Base-by-base conservation (phyloP, 2,329 filamentous ascomycete genomes). In the Falciphora oryzae region DNA sequence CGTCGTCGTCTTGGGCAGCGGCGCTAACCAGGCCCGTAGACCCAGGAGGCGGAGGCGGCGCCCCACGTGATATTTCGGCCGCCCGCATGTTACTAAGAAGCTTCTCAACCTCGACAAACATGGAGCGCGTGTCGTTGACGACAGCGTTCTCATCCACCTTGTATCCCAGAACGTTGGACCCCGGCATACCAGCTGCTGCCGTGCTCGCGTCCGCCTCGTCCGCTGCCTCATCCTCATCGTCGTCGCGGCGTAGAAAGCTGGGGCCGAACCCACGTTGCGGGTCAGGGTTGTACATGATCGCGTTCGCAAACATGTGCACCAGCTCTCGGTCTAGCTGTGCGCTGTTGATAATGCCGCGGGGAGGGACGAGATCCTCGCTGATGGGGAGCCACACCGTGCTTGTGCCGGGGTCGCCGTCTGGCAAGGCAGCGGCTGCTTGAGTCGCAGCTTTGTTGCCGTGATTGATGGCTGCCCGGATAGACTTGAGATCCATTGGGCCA, bases 241-340 rank as follows among this genome's bases (percentile, higher is more conserved):
- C 72, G 57, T 78, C 71, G 57, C 78, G 71, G 65, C 78, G 77
- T 70, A 85, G 75, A 68, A 93, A 90, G 0, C 82, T 79, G 2
- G 83, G 80, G 0, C 89, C 89, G 13, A 89, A 86, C 0, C 90
- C 89, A 31, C 89, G 85, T 69, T 90, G 82, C 0, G 89, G 88
- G 67, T 96, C 92, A 0, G 91, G 88, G 71, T 98, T 98, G 80
- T 97, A 99, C 95, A 99, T 98, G 76, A 97, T 90, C 25, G 95
- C 94, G 72, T 98, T 98, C 69, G 93, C 92, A 75, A 98, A 97
- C 91, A 98, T 97, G 71, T 96, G 91, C 70, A 96, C 92, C 14
- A 98, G 80, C 75, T 98, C 94, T 69, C 93, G 92, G 76, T 98
- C 94, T 22, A 98, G 83, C 74, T 98, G 95, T 1, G 90, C 87